Conservation (phyloP, 2,329 filamentous ascomycete genomes). For the Rhinocladiella similis region DNA sequence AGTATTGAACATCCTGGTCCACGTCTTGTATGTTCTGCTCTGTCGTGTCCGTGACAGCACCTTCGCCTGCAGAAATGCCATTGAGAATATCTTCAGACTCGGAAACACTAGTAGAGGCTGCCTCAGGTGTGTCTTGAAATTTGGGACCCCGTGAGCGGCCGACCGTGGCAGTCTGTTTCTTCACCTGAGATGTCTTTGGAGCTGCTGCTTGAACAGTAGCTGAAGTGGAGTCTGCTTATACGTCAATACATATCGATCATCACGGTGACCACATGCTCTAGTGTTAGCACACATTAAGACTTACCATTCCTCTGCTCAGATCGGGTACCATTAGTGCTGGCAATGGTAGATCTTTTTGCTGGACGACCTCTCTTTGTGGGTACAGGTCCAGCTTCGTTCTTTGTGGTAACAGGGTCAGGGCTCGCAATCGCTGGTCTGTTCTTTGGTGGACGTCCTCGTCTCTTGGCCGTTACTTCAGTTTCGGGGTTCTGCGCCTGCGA, state of each 20-base stretch:
- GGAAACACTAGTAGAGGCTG: neutral
- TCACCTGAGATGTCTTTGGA: neutral
- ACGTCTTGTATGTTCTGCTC: conserved; percentile 7
- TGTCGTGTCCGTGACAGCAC: conserved; percentile 13
- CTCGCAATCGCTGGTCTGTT: neutral
- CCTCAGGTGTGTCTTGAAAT: neutral
- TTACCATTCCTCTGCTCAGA: neutral
- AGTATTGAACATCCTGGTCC: conserved; percentile 55
- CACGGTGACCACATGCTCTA: too few relatives aligned
- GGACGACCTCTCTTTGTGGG: conserved; percentile 4
- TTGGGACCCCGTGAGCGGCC: neutral
- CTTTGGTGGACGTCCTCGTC: conserved; percentile 6
- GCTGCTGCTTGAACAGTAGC: neutral
- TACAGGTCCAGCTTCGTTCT: neutral
- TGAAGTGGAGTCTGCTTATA: neutral
- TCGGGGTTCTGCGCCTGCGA: neutral
- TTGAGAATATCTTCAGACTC: conserved; percentile 7
- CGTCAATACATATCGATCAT: neutral
- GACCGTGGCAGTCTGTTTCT: neutral
- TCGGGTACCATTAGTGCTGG: neutral
- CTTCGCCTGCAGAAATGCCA: conserved; percentile 9
- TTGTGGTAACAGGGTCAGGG: neutral
- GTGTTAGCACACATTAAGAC: neutral
- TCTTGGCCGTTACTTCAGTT: conserved; percentile 1
- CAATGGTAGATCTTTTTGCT: neutral